Percentiles rank a stretch among this genome's conserved stretches.
Conservation (phyloP, 352 stramenopile species). For the Phytophthora citricola region DNA sequence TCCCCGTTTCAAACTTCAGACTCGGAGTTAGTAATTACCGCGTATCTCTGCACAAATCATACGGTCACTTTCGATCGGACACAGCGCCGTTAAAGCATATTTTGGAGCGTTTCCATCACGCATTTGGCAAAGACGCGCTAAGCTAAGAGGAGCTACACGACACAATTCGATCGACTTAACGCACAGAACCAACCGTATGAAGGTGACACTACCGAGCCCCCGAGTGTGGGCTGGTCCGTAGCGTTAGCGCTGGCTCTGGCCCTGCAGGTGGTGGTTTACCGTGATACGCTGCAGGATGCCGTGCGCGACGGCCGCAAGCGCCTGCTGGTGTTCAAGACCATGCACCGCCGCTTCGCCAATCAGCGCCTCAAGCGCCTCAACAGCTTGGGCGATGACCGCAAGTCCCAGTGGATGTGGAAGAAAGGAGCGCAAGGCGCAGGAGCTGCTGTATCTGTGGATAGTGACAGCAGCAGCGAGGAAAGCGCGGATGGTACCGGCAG, state of each 20-base stretch:
- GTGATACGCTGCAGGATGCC: conserved; percentile 52
- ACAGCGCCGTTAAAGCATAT: conserved; percentile 7
- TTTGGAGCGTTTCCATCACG: conserved; percentile 24
- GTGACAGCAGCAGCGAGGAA: conserved; percentile 45
- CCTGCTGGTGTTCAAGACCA: conserved; percentile 71
- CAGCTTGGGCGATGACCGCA: conserved; percentile 64
- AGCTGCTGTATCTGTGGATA: conserved; percentile 30
- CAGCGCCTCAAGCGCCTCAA: conserved; percentile 76
- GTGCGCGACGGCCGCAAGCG: conserved; percentile 56
- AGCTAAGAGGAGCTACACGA: background rate
- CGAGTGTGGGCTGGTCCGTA: conserved; percentile 34
- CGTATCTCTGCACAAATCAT: conserved; percentile 1
- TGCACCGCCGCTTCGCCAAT: conserved; percentile 80
- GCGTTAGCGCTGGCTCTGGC: conserved; percentile 40
- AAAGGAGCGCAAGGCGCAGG: conserved; percentile 24
- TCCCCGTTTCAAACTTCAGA: background rate
- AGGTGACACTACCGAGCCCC: conserved; percentile 38
- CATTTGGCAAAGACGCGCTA: conserved; percentile 35
- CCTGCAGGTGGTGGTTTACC: conserved; percentile 61
- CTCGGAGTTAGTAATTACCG: background rate
- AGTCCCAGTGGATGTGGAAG: conserved; percentile 84
- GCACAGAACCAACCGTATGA: conserved; percentile 22
- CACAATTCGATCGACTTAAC: conserved; percentile 8
- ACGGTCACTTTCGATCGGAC: conserved; percentile 10
- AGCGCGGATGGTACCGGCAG: conserved; percentile 30